phyloP scores from a whole-genome alignment of 208 protist species.

The Leishmania lainsoni region DNA sequence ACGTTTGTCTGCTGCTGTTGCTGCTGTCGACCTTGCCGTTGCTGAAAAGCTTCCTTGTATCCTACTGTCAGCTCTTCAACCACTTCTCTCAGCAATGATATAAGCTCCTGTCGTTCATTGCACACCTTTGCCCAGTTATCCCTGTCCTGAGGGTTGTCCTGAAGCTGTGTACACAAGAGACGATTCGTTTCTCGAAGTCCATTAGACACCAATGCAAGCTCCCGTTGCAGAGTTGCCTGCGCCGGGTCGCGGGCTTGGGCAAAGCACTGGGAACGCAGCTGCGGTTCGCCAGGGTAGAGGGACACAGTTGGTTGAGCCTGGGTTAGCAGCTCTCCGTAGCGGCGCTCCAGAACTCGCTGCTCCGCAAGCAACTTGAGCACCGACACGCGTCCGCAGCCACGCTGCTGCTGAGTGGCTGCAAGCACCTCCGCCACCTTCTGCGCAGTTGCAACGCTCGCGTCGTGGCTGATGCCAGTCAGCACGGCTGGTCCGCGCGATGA shows the following conservation, averaged over 20 bases:
- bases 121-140: conserved; percentile 93
- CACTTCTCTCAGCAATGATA: conserved; percentile 58
- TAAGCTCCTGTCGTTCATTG: conserved; percentile 86
- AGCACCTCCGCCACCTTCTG: conserved; percentile 28
- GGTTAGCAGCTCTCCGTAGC: conserved; percentile 83
- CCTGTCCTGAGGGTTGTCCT: conserved; percentile 90
- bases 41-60: conserved; percentile 48
- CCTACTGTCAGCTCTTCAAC: conserved; percentile 79
- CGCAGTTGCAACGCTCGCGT: conserved; percentile 13
- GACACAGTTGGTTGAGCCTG: conserved; percentile 49
- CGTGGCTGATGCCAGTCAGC: conserved; percentile 5
- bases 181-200: conserved; percentile 83
- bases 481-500: conserved; percentile 23
- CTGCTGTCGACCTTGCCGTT: conserved; percentile 27
- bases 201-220: conserved; percentile 64
- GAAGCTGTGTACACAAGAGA: conserved; percentile 83
- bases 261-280: conserved; percentile 42
- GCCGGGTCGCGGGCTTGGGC: conserved; percentile 31
- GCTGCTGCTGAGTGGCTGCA: conserved; percentile 32
- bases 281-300: conserved; percentile 60
- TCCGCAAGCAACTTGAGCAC: conserved; percentile 81
- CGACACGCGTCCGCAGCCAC: conserved; percentile 58
- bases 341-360: conserved; percentile 74
- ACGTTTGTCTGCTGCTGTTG: conserved; percentile 2
- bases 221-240: conserved; percentile 50